Evolutionary conservation across 192 early-diverging fungal genomes (phyloP).

Genomic region (Coemansia sp.): DNA sequence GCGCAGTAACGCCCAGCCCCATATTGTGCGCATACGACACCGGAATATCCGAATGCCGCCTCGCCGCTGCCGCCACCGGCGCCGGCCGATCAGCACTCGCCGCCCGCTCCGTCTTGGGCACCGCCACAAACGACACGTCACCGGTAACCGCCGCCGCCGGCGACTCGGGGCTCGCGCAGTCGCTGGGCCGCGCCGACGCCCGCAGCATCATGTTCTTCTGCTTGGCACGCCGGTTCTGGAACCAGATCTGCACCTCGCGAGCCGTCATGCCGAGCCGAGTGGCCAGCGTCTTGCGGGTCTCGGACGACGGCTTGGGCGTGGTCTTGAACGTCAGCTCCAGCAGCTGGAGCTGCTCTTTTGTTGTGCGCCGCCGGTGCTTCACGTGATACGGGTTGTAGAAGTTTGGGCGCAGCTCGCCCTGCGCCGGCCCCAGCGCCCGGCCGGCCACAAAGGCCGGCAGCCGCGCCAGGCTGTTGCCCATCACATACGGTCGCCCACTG

Average conservation of each 20-base stretch:
- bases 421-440: conserved; percentile 16
- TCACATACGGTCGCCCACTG: neutral
- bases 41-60: conserved; percentile 45
- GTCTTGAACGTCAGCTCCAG: conserved; percentile 68
- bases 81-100: conserved; percentile 20
- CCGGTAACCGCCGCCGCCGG: neutral
- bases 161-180: neutral
- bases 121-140: conserved; percentile 12
- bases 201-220: conserved; percentile 57
- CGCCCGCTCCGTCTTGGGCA: conserved; percentile 18
- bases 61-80: conserved; percentile 7
- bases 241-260: conserved; percentile 80
- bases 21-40: conserved; percentile 12
- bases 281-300: conserved; percentile 61
- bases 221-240: conserved; percentile 82
- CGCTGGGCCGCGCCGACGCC: conserved; percentile 12
- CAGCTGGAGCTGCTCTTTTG: conserved; percentile 67
- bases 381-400: conserved; percentile 81
- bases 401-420: conserved; percentile 60
- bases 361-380: conserved; percentile 71
- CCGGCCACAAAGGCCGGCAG: neutral
- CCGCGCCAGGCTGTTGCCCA: neutral
- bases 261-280: conserved; percentile 66
- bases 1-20: conserved; percentile 8
- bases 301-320: conserved; percentile 71